Evolutionary conservation across 2,329 filamentous ascomycete genomes (phyloP).

Genomic region (Aureobasidium sp.): DNA sequence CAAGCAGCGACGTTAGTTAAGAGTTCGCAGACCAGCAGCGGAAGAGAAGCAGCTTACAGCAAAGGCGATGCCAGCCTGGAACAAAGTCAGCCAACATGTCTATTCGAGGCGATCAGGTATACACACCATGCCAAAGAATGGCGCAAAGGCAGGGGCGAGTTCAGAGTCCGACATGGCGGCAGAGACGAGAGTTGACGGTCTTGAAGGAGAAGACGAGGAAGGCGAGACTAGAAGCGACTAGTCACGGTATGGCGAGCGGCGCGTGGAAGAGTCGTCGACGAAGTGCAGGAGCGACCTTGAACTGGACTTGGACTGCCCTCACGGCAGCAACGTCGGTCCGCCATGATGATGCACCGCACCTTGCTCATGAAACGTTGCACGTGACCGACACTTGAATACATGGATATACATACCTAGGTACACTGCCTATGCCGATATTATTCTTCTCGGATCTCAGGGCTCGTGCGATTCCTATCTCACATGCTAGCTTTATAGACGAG

Average conservation of each 20-base stretch:
- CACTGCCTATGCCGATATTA: neutral
- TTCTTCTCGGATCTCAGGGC: no score
- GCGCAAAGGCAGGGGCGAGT: slow-evolving; percentile 71
- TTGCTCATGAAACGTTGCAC: neutral
- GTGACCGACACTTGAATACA: neutral
- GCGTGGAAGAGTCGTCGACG: neutral
- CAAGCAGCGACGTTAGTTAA: neutral
- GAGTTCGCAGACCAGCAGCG: neutral
- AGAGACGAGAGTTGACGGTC: no score
- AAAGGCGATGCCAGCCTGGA: slow-evolving; percentile 66
- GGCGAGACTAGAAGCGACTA: neutral
- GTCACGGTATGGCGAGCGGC: slow-evolving; percentile 6
- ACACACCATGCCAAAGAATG: slow-evolving; percentile 81
- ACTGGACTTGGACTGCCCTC: neutral
- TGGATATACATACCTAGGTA: no score
- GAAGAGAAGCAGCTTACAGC: slow-evolving; percentile 42
- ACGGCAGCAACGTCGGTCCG: neutral
- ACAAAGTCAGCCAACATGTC: slow-evolving; percentile 29
- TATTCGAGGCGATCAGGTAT: slow-evolving; percentile 10
- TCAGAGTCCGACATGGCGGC: slow-evolving; percentile 43
- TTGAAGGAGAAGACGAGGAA: neutral
- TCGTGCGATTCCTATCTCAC: neutral
- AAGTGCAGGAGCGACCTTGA: neutral
- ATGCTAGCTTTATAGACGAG: neutral
- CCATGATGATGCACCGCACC: slow-evolving; percentile 1